Conservation (phyloP, 2,329 filamentous ascomycete genomes). For the Fusarium siculi region DNA sequence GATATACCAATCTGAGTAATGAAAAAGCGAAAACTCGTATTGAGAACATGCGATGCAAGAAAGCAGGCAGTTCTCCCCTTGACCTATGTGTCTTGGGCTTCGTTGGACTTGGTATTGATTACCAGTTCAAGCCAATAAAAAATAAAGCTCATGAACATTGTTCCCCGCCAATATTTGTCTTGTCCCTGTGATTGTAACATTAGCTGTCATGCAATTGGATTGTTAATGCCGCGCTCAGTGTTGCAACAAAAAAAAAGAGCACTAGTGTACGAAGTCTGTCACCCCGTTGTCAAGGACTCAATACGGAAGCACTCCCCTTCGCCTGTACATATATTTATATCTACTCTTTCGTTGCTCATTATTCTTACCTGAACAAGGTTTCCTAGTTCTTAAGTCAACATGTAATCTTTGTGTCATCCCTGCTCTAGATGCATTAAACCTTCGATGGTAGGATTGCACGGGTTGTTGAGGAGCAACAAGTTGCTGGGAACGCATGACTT, state of each 20-base stretch:
- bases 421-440: neutral
- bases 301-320: neutral
- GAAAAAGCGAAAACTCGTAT: slow-evolving; percentile 47
- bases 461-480: neutral
- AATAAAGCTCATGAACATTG: slow-evolving; percentile 52
- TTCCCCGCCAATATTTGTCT: slow-evolving; percentile 41
- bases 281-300: neutral
- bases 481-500: neutral
- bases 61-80: slow-evolving; percentile 38
- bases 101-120: slow-evolving; percentile 35
- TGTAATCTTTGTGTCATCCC: neutral
- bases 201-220: neutral
- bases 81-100: slow-evolving; percentile 43
- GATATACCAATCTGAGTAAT: slow-evolving; percentile 53
- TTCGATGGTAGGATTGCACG: neutral
- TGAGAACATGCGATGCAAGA: slow-evolving; percentile 33
- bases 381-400: neutral
- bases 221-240: neutral
- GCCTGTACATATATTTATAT: neutral
- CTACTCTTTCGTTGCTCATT: neutral
- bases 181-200: neutral
- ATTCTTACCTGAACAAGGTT: neutral
- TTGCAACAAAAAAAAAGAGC: neutral
- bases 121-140: slow-evolving; percentile 48
- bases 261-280: no score